Conservation (phyloP, 495 filamentous ascomycete species). For the Aspergillus steynii region DNA sequence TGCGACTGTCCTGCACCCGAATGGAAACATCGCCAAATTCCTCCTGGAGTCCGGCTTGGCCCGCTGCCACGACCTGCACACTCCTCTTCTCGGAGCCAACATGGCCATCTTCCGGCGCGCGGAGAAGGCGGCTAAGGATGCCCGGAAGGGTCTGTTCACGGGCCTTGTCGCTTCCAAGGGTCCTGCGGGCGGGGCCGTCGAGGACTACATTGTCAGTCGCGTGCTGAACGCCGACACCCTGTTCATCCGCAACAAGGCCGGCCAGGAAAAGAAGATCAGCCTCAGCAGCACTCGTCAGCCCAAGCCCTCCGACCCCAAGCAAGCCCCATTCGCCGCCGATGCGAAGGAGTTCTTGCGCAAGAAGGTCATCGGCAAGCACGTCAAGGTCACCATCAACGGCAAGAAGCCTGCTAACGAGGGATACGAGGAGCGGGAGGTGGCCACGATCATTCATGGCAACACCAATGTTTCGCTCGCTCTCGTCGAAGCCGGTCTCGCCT, state of each 20-base stretch:
- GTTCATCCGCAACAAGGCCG: slow-evolving; percentile 78
- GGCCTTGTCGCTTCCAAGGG: slow-evolving; percentile 65
- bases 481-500: slow-evolving; percentile 88
- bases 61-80: slow-evolving; percentile 91
- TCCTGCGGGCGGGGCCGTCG: slow-evolving; percentile 50
- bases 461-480: slow-evolving; percentile 84
- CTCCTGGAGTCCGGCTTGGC: slow-evolving; percentile 85
- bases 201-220: slow-evolving; percentile 81
- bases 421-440: slow-evolving; percentile 92
- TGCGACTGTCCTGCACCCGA: slow-evolving; percentile 77
- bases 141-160: slow-evolving; percentile 74
- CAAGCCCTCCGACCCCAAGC: slow-evolving; percentile 75
- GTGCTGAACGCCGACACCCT: slow-evolving; percentile 89
- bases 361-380: slow-evolving; percentile 92
- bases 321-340: slow-evolving; percentile 84
- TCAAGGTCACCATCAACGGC: slow-evolving; percentile 82
- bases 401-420: slow-evolving; percentile 87
- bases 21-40: slow-evolving; percentile 88
- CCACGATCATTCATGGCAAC: slow-evolving; percentile 76
- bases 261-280: slow-evolving; percentile 83
- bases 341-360: slow-evolving; percentile 96
- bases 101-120: slow-evolving; percentile 86
- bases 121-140: slow-evolving; percentile 79
- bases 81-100: slow-evolving; percentile 77
- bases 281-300: slow-evolving; percentile 92